Conservation (phyloP, 2,329 filamentous ascomycete genomes). For the Fusarium temperatum region DNA sequence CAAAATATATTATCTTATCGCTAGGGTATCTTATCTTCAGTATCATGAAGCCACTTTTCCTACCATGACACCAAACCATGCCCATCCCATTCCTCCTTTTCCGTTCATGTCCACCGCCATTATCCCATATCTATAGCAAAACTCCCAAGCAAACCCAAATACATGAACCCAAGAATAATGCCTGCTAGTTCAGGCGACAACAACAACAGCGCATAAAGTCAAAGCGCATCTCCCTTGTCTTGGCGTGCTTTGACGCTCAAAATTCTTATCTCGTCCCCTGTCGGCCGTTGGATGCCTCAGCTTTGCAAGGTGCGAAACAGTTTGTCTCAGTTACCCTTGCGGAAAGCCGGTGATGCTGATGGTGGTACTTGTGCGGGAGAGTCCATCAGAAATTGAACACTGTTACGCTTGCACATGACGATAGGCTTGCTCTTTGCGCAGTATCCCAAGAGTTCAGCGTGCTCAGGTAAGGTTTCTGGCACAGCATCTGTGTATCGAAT, state of each 20-base stretch:
- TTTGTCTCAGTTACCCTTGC: conserved; percentile 14
- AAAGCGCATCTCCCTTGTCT: conserved; percentile 10
- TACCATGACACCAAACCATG: neutral
- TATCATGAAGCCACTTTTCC: conserved; percentile 26
- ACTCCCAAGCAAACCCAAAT: neutral
- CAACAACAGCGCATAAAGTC: conserved; percentile 1
- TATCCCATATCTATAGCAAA: neutral
- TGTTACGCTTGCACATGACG: conserved; percentile 50
- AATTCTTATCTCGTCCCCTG: conserved; percentile 4
- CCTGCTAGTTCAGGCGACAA: neutral
- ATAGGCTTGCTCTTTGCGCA: conserved; percentile 49
- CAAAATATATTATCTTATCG: neutral
- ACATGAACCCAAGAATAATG: neutral
- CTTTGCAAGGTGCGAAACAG: neutral
- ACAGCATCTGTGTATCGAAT: conserved; percentile 53
- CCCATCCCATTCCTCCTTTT: neutral
- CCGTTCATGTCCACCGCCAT: neutral
- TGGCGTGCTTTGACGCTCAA: neutral
- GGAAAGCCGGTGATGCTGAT: conserved; percentile 7
- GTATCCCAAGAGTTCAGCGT: conserved; percentile 51
- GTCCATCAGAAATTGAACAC: conserved; percentile 45
- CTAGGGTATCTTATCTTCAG: conserved; percentile 17
- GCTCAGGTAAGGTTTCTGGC: conserved; percentile 43
- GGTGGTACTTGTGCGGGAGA: conserved; percentile 12
- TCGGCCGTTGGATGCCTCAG: neutral